phyloP scores from a whole-genome alignment of 2,329 filamentous ascomycete genomes.

The Hymenoscyphus repandus region DNA sequence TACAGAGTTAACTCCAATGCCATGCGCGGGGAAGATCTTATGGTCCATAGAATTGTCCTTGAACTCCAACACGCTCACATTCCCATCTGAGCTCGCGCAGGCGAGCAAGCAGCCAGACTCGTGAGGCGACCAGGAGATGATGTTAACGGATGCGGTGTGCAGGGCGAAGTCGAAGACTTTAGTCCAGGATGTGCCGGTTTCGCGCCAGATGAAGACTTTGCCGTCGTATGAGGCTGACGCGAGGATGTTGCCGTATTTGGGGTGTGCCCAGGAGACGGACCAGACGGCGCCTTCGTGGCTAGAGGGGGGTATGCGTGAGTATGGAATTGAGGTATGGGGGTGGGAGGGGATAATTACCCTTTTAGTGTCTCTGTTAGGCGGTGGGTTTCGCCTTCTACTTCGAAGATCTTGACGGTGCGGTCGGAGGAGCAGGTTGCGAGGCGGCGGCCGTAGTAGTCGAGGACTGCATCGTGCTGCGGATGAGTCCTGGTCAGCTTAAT shows the following conservation, averaged over 20 bases:
- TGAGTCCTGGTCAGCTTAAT: neutral
- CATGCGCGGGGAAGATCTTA: conserved; percentile 85
- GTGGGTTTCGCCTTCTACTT: conserved; percentile 91
- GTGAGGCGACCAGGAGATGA: conserved; percentile 95
- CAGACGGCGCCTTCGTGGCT: conserved; percentile 97
- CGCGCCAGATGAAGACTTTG: conserved; percentile 98
- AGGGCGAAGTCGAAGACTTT: conserved; percentile 89
- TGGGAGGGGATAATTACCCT: conserved; percentile 53
- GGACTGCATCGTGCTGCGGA: conserved; percentile 84
- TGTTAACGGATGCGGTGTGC: conserved; percentile 95
- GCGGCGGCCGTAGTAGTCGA: conserved; percentile 96
- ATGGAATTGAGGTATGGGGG: neutral
- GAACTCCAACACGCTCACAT: conserved; percentile 92
- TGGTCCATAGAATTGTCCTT: conserved; percentile 92
- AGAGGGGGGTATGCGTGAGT: conserved; percentile 17
- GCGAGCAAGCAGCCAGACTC: conserved; percentile 92
- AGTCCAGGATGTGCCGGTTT: conserved; percentile 70
- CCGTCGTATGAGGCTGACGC: conserved; percentile 95
- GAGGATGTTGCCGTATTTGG: conserved; percentile 97
- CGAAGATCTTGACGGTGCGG: conserved; percentile 98
- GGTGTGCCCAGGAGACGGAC: conserved; percentile 97
- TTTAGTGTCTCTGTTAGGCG: conserved; percentile 88
- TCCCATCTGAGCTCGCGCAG: conserved; percentile 89
- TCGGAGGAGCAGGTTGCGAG: conserved; percentile 97
- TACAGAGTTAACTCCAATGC: conserved; percentile 90